These are phyloP conservation scores for Rosa hybrid DNA, from an alignment of 331 rosid genomes.

Conservation along the genomic window DNA sequence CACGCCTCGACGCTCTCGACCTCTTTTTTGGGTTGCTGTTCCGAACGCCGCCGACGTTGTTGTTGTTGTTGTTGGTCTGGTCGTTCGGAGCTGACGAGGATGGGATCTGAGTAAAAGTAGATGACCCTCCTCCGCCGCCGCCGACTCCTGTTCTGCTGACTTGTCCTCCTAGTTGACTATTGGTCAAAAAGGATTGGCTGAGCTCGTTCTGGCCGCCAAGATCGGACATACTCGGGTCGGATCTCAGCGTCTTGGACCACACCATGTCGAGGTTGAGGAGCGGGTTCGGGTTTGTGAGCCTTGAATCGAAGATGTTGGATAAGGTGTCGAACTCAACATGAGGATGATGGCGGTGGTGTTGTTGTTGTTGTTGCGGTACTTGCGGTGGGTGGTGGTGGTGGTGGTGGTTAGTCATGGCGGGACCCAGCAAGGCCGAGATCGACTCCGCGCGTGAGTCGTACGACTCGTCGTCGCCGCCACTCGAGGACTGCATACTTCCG, in stretches of 20 bases:
- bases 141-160: conserved; percentile 4
- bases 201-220: conserved; percentile 32
- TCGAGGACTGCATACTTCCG: conserved; percentile 90
- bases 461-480: conserved; percentile 84
- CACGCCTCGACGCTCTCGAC: conserved; percentile 90
- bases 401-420: conserved; percentile 27
- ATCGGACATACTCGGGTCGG: conserved; percentile 59
- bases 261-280: conserved; percentile 54
- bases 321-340: conserved; percentile 45
- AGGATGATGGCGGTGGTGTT: conserved; percentile 20
- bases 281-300: conserved; percentile 42
- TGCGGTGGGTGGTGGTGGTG: conserved; percentile 16
- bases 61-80: conserved; percentile 21
- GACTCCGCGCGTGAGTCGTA: conserved; percentile 81
- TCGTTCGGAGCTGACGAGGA: conserved; percentile 32
- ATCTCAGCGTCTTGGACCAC: conserved; percentile 59
- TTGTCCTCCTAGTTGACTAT: conserved; percentile 40
- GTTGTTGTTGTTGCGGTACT: conserved; percentile 18
- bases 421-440: conserved; percentile 46
- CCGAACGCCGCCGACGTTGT: conserved; percentile 34
- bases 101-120: conserved; percentile 35
- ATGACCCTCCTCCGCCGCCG: conserved; percentile 3
- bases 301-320: conserved; percentile 54
- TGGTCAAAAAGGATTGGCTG: conserved; percentile 37
- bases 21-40: conserved; percentile 71